A percentile compares a stretch with the other conserved stretches of the same genome.
Evolutionary conservation across 164 flowering plant genomes (phyloP).

Genomic region (Magnolia sinica): DNA sequence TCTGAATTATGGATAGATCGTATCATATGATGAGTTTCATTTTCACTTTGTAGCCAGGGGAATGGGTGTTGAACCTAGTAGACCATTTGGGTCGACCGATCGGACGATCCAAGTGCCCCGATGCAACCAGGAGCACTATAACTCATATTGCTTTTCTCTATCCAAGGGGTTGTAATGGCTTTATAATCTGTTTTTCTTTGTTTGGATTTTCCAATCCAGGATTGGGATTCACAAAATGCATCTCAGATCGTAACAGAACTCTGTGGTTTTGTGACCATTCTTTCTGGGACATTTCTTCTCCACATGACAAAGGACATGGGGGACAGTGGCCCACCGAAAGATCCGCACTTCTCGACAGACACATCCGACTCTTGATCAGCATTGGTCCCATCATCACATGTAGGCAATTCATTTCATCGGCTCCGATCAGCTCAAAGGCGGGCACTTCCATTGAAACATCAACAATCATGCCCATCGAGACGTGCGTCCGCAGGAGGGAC

Average conservation of each 20-base stretch:
- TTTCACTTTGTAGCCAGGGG: no score
- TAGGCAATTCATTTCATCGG: not conserved
- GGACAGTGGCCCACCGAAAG: not conserved
- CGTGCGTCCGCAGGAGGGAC: not conserved
- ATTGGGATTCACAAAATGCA: slow-evolving; percentile 65
- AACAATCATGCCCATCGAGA: not conserved
- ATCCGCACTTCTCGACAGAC: not conserved
- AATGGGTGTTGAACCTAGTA: no score
- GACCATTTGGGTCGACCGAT: no score
- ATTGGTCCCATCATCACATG: no score
- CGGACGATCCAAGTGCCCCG: no score
- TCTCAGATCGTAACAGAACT: slow-evolving; percentile 60
- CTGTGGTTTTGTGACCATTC: slow-evolving; percentile 70
- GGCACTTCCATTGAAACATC: not conserved
- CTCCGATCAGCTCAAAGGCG: not conserved
- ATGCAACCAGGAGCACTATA: no score
- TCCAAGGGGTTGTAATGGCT: no score
- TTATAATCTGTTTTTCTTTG: not conserved
- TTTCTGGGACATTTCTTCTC: slow-evolving; percentile 72
- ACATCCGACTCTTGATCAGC: not conserved
- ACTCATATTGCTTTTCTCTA: no score
- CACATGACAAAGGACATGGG: slow-evolving; percentile 80
- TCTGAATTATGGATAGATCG: no score
- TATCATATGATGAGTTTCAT: no score
- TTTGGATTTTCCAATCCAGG: slow-evolving; percentile 33